These are phyloP conservation scores for Nephromyces sp. DNA, from an alignment of 169 alveolate genomes.

Conservation along the genomic window DNA sequence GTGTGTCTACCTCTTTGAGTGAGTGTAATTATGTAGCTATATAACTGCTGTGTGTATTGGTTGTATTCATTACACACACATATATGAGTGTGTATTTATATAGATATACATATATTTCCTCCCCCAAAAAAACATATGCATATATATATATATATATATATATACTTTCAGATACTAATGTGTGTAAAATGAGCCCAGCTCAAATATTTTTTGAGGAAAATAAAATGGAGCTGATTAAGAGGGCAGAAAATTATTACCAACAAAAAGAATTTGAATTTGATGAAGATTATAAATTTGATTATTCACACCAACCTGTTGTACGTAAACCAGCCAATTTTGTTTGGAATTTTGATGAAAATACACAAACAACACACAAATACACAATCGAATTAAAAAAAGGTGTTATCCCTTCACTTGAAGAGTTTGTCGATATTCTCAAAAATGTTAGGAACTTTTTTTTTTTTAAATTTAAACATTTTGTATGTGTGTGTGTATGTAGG, in stretches of 20 bases:
- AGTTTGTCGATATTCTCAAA: conserved; percentile 52
- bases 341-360: conserved; percentile 54
- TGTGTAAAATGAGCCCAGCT: conserved; percentile 10
- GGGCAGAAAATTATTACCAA: conserved; percentile 5
- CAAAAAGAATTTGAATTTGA: conserved; percentile 9
- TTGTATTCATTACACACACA: no score
- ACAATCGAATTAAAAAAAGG: conserved; percentile 50
- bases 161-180: no score
- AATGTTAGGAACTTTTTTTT: conserved; percentile 39
- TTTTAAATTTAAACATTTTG: no score
- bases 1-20: no score
- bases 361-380: no score
- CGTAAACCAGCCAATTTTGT: conserved; percentile 44
- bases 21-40: no score
- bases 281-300: conserved; percentile 44
- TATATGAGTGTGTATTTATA: no score
- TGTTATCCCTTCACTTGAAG: conserved; percentile 59
- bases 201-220: conserved; percentile 13
- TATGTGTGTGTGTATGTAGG: no score
- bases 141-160: no score
- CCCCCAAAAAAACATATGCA: no score
- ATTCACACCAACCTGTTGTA: conserved; percentile 40
- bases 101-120: no score
- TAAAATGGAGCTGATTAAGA: not conserved
- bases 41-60: no score